A percentile compares a stretch with the other conserved stretches of the same genome.
Conservation (phyloP, 768 basidiomycete genomes). For the Boletus subcaerulescens region DNA sequence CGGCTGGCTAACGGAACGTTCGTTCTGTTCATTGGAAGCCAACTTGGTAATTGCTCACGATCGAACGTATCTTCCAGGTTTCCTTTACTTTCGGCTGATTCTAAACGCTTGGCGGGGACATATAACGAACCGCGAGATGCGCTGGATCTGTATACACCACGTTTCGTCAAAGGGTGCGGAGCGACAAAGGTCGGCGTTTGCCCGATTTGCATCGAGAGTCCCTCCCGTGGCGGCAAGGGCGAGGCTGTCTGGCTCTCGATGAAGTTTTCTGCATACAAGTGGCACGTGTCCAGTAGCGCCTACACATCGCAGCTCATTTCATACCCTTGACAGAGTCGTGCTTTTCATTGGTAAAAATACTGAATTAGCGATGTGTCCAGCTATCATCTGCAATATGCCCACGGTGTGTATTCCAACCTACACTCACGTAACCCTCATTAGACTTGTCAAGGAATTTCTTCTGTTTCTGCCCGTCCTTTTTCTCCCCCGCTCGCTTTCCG, state of each 20-base stretch:
- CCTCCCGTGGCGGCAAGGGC: conserved; percentile 59
- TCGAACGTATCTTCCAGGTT: conserved; percentile 13
- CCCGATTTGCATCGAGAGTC: conserved; percentile 67
- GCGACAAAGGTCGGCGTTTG: conserved; percentile 70
- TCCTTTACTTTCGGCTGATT: conserved; percentile 14
- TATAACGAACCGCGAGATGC: conserved; percentile 59
- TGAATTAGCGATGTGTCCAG: conserved; percentile 35
- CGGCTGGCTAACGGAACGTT: conserved; percentile 40
- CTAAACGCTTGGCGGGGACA: conserved; percentile 36
- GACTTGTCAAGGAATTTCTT: conserved; percentile 58
- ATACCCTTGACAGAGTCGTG: conserved; percentile 16
- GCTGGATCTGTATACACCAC: conserved; percentile 74
- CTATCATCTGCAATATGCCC: conserved; percentile 81
- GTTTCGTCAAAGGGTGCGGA: conserved; percentile 71
- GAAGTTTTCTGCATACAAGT: conserved; percentile 85
- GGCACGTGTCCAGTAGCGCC: conserved; percentile 37
- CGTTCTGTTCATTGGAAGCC: conserved; percentile 14
- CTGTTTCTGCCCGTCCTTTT: conserved; percentile 65
- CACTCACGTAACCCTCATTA: background rate
- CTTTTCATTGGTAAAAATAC: background rate
- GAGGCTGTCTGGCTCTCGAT: conserved; percentile 69
- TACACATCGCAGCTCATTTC: conserved; percentile 1
- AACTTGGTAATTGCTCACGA: background rate
- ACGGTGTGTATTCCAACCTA: conserved; percentile 45
- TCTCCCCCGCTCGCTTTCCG: conserved; percentile 73